A percentile compares a stretch with the other conserved stretches of the same genome.
Conservation (phyloP, 768 basidiomycete genomes). For the Pulveroboletus sp. region DNA sequence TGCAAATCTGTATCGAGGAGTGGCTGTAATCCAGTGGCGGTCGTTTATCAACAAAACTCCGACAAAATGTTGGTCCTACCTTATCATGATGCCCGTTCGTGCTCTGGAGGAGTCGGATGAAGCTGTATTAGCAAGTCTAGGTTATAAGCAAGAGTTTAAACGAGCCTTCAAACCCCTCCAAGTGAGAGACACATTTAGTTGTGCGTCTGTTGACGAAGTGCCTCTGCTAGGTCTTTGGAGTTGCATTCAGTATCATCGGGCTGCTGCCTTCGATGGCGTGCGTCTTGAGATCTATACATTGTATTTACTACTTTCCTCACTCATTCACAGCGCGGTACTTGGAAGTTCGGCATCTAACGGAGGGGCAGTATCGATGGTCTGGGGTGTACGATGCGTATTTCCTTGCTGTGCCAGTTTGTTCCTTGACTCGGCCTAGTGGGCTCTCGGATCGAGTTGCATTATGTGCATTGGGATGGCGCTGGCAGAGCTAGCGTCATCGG, state of each 20-base stretch:
- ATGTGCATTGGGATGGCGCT: constrained; percentile 36
- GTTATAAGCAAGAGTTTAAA: constrained; percentile 35
- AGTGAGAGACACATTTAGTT: constrained; percentile 4
- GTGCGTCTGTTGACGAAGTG: background rate
- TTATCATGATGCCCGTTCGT: constrained; percentile 1
- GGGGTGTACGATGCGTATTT: constrained; percentile 31
- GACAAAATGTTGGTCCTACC: too few relatives aligned
- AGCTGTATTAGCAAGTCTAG: constrained; percentile 24
- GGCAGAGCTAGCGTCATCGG: constrained; percentile 37
- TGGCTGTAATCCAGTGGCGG: too few relatives aligned
- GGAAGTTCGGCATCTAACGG: constrained; percentile 46
- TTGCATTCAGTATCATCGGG: constrained; percentile 68
- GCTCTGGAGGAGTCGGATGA: constrained; percentile 20
- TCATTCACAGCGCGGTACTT: constrained; percentile 37
- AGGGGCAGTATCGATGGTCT: constrained; percentile 42
- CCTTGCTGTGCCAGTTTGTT: too few relatives aligned
- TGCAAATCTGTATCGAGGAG: too few relatives aligned
- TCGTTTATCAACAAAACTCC: too few relatives aligned
- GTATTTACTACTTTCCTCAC: background rate
- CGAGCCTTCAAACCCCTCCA: constrained; percentile 31
- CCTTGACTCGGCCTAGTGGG: constrained; percentile 25
- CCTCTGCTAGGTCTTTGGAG: constrained; percentile 55
- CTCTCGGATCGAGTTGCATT: constrained; percentile 35
- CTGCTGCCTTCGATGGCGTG: constrained; percentile 61
- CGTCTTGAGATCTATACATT: constrained; percentile 16